phyloP scores from a whole-genome alignment of 371 early-diverging fungal genomes.

The Actinomortierella ambigua region DNA sequence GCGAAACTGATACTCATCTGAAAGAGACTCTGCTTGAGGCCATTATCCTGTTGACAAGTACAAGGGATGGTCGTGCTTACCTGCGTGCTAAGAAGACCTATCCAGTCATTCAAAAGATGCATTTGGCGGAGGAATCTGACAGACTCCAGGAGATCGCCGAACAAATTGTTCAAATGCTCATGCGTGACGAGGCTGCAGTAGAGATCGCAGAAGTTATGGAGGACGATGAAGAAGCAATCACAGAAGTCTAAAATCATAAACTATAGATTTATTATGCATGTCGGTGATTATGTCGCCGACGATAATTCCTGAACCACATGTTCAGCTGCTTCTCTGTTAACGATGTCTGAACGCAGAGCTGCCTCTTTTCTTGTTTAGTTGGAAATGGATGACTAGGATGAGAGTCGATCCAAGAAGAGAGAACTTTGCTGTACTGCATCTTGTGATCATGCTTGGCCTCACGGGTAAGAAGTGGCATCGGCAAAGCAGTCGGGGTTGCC shows the following conservation, averaged over 20 bases:
- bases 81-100: slow-evolving; percentile 86
- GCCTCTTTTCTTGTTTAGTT: slow-evolving; percentile 12
- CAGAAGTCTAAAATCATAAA: slow-evolving; percentile 27
- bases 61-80: slow-evolving; percentile 77
- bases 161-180: slow-evolving; percentile 82
- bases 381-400: slow-evolving; percentile 11
- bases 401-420: slow-evolving; percentile 7
- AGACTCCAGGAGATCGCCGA: slow-evolving; percentile 71
- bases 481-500: too few relatives aligned
- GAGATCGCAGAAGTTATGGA: slow-evolving; percentile 47
- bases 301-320: slow-evolving; percentile 21
- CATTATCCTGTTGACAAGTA: slow-evolving; percentile 77
- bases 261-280: neutral
- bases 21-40: slow-evolving; percentile 78
- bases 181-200: slow-evolving; percentile 74
- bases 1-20: slow-evolving; percentile 82
- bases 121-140: slow-evolving; percentile 69
- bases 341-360: slow-evolving; percentile 6
- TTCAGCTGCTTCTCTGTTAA: slow-evolving; percentile 15
- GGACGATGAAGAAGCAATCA: slow-evolving; percentile 38
- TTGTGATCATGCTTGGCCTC: slow-evolving; percentile 6
- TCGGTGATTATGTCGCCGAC: slow-evolving; percentile 9
- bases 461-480: neutral
- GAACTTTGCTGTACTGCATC: slow-evolving; percentile 7
- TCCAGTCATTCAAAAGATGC: slow-evolving; percentile 83